Conservation (phyloP, 441 rosid species). For the Adansonia gregorii region DNA sequence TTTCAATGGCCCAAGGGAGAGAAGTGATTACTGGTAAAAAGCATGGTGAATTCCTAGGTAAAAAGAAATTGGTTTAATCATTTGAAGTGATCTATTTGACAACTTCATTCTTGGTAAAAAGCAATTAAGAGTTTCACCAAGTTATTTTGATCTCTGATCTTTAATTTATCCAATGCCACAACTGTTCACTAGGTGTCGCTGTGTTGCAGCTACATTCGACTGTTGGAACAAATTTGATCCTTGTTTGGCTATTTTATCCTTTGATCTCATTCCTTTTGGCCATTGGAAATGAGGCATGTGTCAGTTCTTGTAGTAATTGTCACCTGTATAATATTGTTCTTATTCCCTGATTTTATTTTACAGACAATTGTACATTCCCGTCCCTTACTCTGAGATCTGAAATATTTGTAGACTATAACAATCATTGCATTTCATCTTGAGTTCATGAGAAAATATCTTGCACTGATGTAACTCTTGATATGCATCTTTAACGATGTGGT, state of each 20-base stretch:
- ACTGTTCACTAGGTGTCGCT: background rate
- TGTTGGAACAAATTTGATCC: background rate
- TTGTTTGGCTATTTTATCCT: background rate
- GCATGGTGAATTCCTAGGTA: too few relatives aligned
- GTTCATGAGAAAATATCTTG: background rate
- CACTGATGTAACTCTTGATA: background rate
- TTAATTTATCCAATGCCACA: background rate
- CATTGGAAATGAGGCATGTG: background rate
- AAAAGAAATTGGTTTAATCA: conserved; percentile 50
- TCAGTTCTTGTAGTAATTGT: background rate
- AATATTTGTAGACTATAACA: background rate
- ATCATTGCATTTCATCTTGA: background rate
- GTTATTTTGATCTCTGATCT: background rate
- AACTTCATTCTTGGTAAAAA: background rate
- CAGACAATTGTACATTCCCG: background rate
- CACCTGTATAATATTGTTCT: background rate
- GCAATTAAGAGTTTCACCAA: background rate
- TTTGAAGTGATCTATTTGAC: conserved; percentile 32
- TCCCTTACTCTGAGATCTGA: background rate
- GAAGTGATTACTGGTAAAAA: conserved; percentile 46
- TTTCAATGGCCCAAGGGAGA: conserved; percentile 44
- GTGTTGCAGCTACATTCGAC: background rate
- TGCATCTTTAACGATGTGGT: background rate
- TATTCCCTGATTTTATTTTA: background rate
- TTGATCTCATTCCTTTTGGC: background rate